Evolutionary conservation across 2,329 filamentous ascomycete species (phyloP), one percentile per base, ranked within the genome.

Genomic region (Fusarium duplospermum): DNA sequence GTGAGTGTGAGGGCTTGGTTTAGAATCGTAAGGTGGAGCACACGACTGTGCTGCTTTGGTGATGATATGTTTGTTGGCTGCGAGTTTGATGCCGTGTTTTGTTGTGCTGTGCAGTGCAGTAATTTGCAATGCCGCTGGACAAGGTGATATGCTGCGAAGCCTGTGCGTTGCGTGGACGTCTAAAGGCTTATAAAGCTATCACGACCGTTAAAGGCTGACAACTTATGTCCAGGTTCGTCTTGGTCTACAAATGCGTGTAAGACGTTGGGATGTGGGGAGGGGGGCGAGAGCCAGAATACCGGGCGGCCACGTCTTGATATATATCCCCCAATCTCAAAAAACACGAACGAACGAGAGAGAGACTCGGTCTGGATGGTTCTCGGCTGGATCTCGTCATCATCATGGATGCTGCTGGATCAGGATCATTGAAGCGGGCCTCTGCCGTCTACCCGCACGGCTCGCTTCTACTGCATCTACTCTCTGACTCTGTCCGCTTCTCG

Each of bases 201-300:
- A 27, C n/a, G n/a, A 20, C 24, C 22, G 31, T 40, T 36, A 31
- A 31, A 36, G 61, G 42, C 20, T 45, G 42, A 45, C 42, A 45
- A 45, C 6, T 45, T 58, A 62, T 72, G 70, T 57, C 69, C 58
- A 27, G 45, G 38, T 47, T 61, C 58, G 58, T 61, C 59, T 42
- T 66, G 68, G 59, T 33, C 40, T 52, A 45, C 40, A 35, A 20
- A 36, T 65, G 62, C 67, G 70, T 68, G 67, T 68, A 68, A 73
- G 71, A 74, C 64, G 33, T 70, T 57, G 27, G 20, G n/a, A 50
- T 45, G 14, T 56, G 45, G 56, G 62, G 31, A 31, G 24, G 42
- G 59, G 64, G 56, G 56, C 60, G 22, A 38, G 47, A 66, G 61
- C 52, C 29, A 59, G 31, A 66, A 38, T 29, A 38, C 38, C 33